Base-by-base conservation (phyloP, 192 early-diverging fungal genomes). In the Backusella luteola region DNA sequence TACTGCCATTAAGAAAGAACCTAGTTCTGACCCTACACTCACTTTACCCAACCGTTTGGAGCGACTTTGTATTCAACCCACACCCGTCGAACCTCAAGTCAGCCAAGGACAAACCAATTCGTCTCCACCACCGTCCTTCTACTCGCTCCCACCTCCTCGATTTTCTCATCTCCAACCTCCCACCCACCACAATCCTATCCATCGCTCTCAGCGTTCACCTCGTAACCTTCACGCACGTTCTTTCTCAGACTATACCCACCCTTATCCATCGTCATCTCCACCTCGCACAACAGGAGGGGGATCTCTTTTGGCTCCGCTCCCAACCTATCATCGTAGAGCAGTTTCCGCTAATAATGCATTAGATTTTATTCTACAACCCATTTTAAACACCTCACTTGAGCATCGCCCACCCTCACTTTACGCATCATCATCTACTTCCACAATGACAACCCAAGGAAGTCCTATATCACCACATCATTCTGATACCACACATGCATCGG, bases 1-100 rank as follows among this genome's bases (percentile, higher is more conserved):
- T 95, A 95, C 80, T 95, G 93, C 14, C 94, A 81, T 21, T 95
- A 94, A 82, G 93, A 23, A 63, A 15, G 36, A 36, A 26, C 44
- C 39, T 34, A 44, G 46, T 49, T 49, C 41, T 32, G 21, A 63
- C 2, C 56, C 39, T 19, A 46, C 70, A 69, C 35, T 36, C 34
- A 69, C 68, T 21, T 46, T 70, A 46, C 67, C 67, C 15, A 35
- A 38, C 6, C 35, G 39, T 2, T 35, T 79, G 26, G 72, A 79
- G 52, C 66, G 49, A 21, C 52, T 79, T 6, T 66, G 67, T 11
- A 39, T 79, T 67, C 63, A 66, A 63, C 78, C 77, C 52, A 21
- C 39, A 7, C 76, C 77, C 6, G 52, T 79, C 1, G 78, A 79
- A 71, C 78, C 78, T 17, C 26, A 67, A 21, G 2, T 76, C 4